Conservation (phyloP, 768 basidiomycete genomes). For the Russula lepida region DNA sequence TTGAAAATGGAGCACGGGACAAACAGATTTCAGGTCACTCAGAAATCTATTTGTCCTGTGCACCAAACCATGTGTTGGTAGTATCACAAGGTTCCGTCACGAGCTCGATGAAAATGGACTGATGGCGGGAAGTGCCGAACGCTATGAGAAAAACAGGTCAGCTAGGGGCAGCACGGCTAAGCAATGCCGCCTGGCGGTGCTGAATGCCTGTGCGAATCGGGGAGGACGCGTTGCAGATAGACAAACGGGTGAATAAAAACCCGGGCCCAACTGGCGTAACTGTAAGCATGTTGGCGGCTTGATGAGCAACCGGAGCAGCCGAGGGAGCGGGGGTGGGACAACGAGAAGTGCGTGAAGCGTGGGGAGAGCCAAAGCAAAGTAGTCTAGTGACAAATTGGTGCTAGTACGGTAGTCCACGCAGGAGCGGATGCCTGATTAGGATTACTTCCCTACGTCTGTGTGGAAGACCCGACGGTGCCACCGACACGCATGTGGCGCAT, state of each 20-base stretch:
- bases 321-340: neutral
- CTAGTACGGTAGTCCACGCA: neutral
- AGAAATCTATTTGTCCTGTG: too few relatives aligned
- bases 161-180: neutral
- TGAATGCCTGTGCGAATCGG: neutral
- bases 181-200: neutral
- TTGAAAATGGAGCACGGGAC: too few relatives aligned
- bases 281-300: neutral
- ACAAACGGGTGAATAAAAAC: neutral
- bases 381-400: neutral
- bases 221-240: neutral
- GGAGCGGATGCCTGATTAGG: neutral
- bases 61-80: too few relatives aligned
- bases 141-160: neutral
- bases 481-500: constrained; percentile 6
- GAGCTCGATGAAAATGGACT: neutral
- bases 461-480: neutral
- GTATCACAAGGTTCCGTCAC: too few relatives aligned
- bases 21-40: too few relatives aligned
- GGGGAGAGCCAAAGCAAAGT: neutral
- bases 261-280: neutral
- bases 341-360: neutral
- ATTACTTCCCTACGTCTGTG: neutral
- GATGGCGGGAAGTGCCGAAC: neutral
- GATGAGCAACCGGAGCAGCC: neutral